Conservation (phyloP, 805 yeast genomes). For the Maudiozyma serrabonitensis region DNA sequence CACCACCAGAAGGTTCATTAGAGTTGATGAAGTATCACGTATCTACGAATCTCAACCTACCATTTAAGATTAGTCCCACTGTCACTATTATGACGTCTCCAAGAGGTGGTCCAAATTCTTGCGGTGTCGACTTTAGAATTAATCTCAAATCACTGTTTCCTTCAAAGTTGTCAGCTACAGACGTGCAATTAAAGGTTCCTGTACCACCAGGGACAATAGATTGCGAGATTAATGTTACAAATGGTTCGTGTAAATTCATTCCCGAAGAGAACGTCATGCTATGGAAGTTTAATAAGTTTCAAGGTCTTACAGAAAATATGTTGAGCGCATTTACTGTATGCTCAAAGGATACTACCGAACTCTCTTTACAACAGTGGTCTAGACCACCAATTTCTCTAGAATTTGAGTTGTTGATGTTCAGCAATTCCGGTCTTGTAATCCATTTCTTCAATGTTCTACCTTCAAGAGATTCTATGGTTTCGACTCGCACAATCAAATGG, state of each 20-base stretch:
- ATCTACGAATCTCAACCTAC: constrained; percentile 51
- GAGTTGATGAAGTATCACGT: constrained; percentile 71
- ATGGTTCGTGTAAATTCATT: constrained; percentile 60
- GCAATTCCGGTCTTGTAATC: constrained; percentile 68
- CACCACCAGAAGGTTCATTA: constrained; percentile 84
- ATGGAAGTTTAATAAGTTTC: constrained; percentile 64
- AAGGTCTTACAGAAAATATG: constrained; percentile 56
- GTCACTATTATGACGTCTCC: constrained; percentile 34
- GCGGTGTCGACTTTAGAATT: constrained; percentile 46
- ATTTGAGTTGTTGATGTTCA: constrained; percentile 64
- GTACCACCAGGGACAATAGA: constrained; percentile 54
- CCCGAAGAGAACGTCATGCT: constrained; percentile 53
- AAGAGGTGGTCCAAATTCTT: constrained; percentile 28
- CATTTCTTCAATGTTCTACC: constrained; percentile 50
- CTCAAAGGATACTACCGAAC: constrained; percentile 15
- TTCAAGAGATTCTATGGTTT: not conserved
- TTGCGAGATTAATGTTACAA: constrained; percentile 36
- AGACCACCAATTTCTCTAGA: constrained; percentile 67
- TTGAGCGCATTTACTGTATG: constrained; percentile 47
- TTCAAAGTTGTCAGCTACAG: constrained; percentile 47
- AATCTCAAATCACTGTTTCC: constrained; percentile 54
- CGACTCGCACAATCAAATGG: constrained; percentile 67
- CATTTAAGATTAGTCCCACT: constrained; percentile 56
- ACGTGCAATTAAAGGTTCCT: constrained; percentile 57
- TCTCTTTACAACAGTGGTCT: constrained; percentile 40